Evolutionary conservation across 139 green algal species (phyloP), one percentile per base, ranked within the genome.

Genomic region (Pedinophyceae sp.): DNA sequence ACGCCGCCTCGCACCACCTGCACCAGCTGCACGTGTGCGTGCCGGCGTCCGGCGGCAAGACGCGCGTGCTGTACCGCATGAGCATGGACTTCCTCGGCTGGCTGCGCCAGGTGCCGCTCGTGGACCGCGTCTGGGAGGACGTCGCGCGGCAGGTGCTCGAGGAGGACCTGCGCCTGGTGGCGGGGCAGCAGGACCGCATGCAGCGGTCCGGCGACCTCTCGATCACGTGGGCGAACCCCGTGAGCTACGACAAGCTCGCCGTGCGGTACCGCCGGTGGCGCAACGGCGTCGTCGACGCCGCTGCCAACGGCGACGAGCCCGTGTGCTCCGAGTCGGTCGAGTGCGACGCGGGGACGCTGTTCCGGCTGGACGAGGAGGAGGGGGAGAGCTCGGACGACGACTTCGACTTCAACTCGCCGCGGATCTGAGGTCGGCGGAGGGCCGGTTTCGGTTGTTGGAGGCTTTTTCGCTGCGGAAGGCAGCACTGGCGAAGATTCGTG

Each of bases 21-120:
- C 84, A 94, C 67, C 91, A 98, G 71, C 57, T 98, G 70, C 91
- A 98, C 66, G 79, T 95, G 29, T 97, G 91, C 77, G 60, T 95
- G 62, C 91, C 91, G 1, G 62, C 74, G n/a, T 74, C 71, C 47
- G 41, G 56, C 5, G 85, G 88, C 29, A 71, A 84, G 58, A 96
- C 91, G 3, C 74, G 90, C 18, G 70, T 98, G 67, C 79, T 98
- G 41, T 98, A 98, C 73, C 78, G 88, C 59, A 98, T 98, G 91
- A 70, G 48, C 49, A 73, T 96, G 34, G 91, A 98, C 74, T 98
- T 98, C 65, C 55, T 93, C 59, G 34, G 55, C 15, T 98, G 85
- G 85, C 54, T 77, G 1, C 62, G 72, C n/a, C 67, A 78, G 41
- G 66, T 98, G 28, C 91, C 91, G 0, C 71, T 74, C 57, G 89